These are phyloP conservation scores for Phytophthora tubulina DNA, from an alignment of 352 stramenopile genomes.

Conservation along the genomic window DNA sequence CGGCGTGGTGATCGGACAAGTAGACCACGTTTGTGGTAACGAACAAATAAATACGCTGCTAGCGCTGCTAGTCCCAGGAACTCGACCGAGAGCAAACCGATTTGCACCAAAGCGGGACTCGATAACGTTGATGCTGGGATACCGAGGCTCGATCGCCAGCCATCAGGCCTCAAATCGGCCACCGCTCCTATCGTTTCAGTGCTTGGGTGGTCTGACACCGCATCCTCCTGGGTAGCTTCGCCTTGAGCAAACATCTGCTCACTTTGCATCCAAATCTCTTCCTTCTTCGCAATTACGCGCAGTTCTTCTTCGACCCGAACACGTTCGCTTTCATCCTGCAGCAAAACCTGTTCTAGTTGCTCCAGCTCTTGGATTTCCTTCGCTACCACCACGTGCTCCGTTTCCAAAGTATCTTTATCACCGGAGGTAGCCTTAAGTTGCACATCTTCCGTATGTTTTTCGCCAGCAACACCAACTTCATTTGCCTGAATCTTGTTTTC, in stretches of 20 bases:
- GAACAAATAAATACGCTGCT: slow-evolving; percentile 41
- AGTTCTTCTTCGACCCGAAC: slow-evolving; percentile 44
- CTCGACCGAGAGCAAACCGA: slow-evolving; percentile 28
- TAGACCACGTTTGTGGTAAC: slow-evolving; percentile 30
- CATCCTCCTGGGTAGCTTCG: neutral
- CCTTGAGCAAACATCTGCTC: slow-evolving; percentile 5
- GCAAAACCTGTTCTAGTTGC: slow-evolving; percentile 26
- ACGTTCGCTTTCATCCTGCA: slow-evolving; percentile 36
- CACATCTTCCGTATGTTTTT: neutral
- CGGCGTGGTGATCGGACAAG: slow-evolving; percentile 9
- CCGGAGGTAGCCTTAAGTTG: neutral
- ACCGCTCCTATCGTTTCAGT: neutral
- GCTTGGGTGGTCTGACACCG: neutral
- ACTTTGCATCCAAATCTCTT: slow-evolving; percentile 34
- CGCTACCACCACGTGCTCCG: slow-evolving; percentile 6
- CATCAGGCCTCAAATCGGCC: neutral
- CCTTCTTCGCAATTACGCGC: slow-evolving; percentile 39
- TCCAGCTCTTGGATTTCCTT: slow-evolving; percentile 38
- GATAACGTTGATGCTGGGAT: neutral
- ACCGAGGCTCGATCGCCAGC: neutral
- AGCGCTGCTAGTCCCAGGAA: slow-evolving; percentile 41
- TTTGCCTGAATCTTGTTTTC: slow-evolving; percentile 3
- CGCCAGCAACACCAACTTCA: neutral
- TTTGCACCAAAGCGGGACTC: slow-evolving; percentile 16
- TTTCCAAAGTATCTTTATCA: slow-evolving; percentile 19